Evolutionary conservation across 306 rosid species (phyloP), one percentile per base, ranked within the genome.

Genomic region (Gillenia trifoliata): DNA sequence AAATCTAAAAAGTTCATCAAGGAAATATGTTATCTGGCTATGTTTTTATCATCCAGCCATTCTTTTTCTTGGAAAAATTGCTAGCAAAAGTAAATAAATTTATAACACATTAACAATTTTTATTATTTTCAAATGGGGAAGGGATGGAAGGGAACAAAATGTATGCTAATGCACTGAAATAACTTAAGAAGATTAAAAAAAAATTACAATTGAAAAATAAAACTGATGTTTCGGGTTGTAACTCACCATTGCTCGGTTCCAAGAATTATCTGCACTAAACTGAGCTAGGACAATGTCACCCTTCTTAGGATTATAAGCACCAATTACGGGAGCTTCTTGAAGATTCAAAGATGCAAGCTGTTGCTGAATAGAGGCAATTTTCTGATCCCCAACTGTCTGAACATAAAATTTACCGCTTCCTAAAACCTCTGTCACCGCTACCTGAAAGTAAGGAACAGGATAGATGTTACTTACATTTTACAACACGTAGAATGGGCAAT

Each of bases 161-260:
- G 56, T 64, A 36, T 36, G 23, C 25, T 17, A 17, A 28, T 45
- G 57, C 59, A 68, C 31, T 16, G 9, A 68, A 68, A 36, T 31
- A 75, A 41, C 8, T 36, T 13, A 47, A 33, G 30, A 8, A 23
- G 49, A 33, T 31, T 30, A 8, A 11, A 64, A 22, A 4, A 4
- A 22, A 26, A 57, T 17, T 22, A 16, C 23, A 38, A 57, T 19
- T 25, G 47, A 28, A 36, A 33, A 23, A 23, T 33, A 56, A 71
- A 40, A 71, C 7, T 36, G 55, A 33, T 10, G 8, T 56, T 57
- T 38, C 28, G 19, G 17, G n/a, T 55, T 34, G 30, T 20, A 23
- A 82, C 96, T 89, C 75, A 92, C 99, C 99, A 94, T 88, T 80
- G 96, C 97, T 26, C 98, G 84, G 74, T 91, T 89, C 98, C 98